Evolutionary conservation across 192 early-diverging fungal species (phyloP), one percentile per base, ranked within the genome.

Genomic region (Coemansia sp.): DNA sequence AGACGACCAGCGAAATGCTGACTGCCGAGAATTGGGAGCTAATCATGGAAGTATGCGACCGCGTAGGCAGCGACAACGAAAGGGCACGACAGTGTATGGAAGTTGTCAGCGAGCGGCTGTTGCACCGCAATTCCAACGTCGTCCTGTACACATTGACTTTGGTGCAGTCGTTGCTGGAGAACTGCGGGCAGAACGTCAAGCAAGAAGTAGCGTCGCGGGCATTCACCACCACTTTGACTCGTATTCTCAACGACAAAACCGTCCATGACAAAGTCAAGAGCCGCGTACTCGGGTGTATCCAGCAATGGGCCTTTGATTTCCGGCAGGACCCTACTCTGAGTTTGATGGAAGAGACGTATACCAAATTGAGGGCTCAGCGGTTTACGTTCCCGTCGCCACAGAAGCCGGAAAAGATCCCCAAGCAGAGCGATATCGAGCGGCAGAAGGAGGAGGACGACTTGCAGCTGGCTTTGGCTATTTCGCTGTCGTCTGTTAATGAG

Each of bases 391-490:
- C 90, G 39, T 89, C 90, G 46, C 92, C 92, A 23, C 90, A 93
- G 67, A 91, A 90, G 61, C 90, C 90, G n/a, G 89, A 93, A 63
- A 93, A 93, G 71, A 86, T 91, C 27, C 78, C 85, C 8, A 87
- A 77, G 62, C 75, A 87, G 77, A 86, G 80, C 45, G 88, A 94
- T 38, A 64, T 89, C n/a, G 92, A 93, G 44, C 92, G 90, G 64
- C 90, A 94, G 68, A 94, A 96, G 67, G 96, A 98, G 75, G 94
- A 96, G 67, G 97, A 99, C 25, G 94, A 99, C 41, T 72, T 96
- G 53, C 92, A 99, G 79, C 74, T 96, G 51, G 97, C 97, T 21
- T 67, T 98, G 72, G 95, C 94, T 5, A 75, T 98, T 48, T 96
- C 95, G 2, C 79, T 96, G 31, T 94, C 94, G 9, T 90, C 88